phyloP scores from a whole-genome alignment of 176 grass and related monocot species.

The barley (Hordeum vulgare) region MorexV3_pseudomolecules_assembly NC_058524.1:4414076-4414575 shows the following conservation, averaged over 20 bases:
- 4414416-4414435: neutral
- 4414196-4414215: slow-evolving; percentile 50
- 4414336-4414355: neutral
- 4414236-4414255: neutral
- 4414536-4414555: too few relatives aligned
- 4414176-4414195: slow-evolving; percentile 21
- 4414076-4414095: slow-evolving; percentile 35
- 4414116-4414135: slow-evolving; percentile 53
- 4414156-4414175: slow-evolving; percentile 22
- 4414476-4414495: too few relatives aligned
- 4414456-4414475: too few relatives aligned
- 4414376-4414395: neutral
- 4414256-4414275: neutral
- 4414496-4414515: too few relatives aligned
- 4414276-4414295: neutral
- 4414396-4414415: neutral
- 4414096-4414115: slow-evolving; percentile 66
- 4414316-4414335: neutral
- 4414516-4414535: too few relatives aligned
- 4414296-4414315: neutral
- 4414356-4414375: neutral
- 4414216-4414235: slow-evolving; percentile 36
- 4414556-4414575: too few relatives aligned
- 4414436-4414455: neutral
- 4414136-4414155: slow-evolving; percentile 63